Evolutionary conservation across 441 rosid genomes (phyloP), one percentile per base, ranked within the genome.

Genomic region (Raphanus hybrid): DNA sequence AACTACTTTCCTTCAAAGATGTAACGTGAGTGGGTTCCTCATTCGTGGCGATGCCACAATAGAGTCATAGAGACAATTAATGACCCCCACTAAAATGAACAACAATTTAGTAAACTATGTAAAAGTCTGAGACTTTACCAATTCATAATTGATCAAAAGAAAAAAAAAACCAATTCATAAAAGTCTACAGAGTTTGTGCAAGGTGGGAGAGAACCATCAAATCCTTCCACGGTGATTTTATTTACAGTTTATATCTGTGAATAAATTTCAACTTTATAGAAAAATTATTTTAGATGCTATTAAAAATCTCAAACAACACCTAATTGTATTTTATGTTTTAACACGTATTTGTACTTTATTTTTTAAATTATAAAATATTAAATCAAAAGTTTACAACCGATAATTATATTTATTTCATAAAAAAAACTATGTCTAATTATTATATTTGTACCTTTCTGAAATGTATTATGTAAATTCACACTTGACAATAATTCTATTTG

Each of bases 11-110:
- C 69, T 64, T 64, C 29, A 7, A 18, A 64, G 54, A 64, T 64
- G 69, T 39, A 10, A 64, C 69, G 69, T 64, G 16, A 64, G 54
- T 64, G 68, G 68, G 52, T 37, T 64, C 50, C 50, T 35, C 23
- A 26, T 37, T 39, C 32, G 14, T 64, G 68, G 50, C 29, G 68
- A 64, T 34, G 27, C 50, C 68, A 64, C 68, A 37, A 4, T 64
- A 64, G 23, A 64, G 29, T 15, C 68, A 63, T 64, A 64, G 23
- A 64, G 29, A 64, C 68, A 63, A 35, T 8, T 63, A 63, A 63
- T 35, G 15, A 59, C 35, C 63, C 41, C 43, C 43, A 63, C 67
- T 63, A 7, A 34, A 5, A 62, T 62, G n/a, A 62, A 32, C 20
- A 63, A 32, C 9, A 58, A 57, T 57, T 57, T 15, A 15, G 23